Percentiles rank a stretch among this genome's conserved stretches.
phyloP scores from a whole-genome alignment of 2,329 filamentous ascomycete species.

The Celoporthe dispersa region DNA sequence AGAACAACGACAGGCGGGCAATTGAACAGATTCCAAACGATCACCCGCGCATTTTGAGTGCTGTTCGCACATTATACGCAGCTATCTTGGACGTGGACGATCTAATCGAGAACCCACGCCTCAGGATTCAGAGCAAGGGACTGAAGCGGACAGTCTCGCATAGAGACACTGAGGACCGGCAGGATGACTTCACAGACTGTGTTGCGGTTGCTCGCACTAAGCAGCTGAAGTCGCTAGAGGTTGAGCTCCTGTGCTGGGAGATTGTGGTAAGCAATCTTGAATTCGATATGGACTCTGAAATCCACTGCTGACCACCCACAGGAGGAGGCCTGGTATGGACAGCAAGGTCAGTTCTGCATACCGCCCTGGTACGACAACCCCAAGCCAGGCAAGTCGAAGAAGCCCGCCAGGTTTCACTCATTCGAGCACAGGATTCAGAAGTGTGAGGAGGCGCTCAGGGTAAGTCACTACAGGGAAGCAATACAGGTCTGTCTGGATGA shows the following conservation, averaged over 20 bases:
- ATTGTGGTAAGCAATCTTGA: background rate
- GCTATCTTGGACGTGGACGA: background rate
- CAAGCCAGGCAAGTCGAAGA: background rate
- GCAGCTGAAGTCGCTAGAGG: background rate
- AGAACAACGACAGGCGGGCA: background rate
- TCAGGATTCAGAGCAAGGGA: background rate
- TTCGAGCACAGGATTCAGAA: background rate
- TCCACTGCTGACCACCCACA: background rate
- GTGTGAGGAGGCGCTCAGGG: constrained; percentile 5
- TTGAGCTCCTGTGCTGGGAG: background rate
- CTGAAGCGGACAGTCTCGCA: background rate
- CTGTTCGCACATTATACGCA: background rate
- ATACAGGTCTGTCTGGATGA: background rate
- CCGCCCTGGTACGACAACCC: background rate
- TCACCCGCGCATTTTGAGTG: background rate
- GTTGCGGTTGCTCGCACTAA: constrained; percentile 5
- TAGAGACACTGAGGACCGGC: background rate
- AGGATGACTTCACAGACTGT: constrained; percentile 16
- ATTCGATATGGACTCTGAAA: background rate
- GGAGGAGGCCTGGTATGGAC: constrained; percentile 2
- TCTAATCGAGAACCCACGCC: background rate
- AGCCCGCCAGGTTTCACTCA: background rate
- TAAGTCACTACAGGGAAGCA: background rate
- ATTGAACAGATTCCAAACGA: background rate
- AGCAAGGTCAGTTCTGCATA: background rate